Evolutionary conservation across 345 rosid genomes (phyloP).

Genomic region (Salix dunnii): DNA sequence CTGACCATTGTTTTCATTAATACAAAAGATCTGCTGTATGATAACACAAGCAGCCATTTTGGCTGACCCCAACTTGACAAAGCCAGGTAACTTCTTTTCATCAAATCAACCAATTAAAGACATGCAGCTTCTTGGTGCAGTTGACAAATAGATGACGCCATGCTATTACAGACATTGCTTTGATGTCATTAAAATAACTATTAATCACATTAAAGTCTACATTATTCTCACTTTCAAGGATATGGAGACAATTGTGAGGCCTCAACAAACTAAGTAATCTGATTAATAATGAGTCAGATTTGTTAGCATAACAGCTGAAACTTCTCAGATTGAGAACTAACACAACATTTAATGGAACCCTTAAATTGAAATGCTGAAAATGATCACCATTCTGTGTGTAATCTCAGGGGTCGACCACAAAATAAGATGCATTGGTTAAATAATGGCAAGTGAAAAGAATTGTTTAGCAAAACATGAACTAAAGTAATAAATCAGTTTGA

Average conservation of each 20-base stretch:
- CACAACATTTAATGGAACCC: not conserved
- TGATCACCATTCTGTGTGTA: not conserved
- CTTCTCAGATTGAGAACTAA: not conserved
- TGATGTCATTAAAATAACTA: not conserved
- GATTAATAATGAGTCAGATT: not conserved
- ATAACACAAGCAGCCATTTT: conserved; percentile 1
- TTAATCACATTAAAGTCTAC: not conserved
- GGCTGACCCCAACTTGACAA: not conserved
- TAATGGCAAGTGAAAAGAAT: not conserved
- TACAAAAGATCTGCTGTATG: not conserved
- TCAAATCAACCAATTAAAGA: not conserved
- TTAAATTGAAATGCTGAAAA: not conserved
- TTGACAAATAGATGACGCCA: not conserved
- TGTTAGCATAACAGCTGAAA: not conserved
- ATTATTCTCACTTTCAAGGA: not conserved
- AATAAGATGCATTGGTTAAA: not conserved
- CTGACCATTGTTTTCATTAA: not conserved
- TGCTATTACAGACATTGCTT: not conserved
- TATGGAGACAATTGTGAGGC: not conserved
- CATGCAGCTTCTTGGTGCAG: too few species aligned
- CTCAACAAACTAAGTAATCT: not conserved
- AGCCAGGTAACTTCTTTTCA: not conserved
- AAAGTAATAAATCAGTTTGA: not conserved
- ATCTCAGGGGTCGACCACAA: not conserved
- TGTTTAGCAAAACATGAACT: not conserved